phyloP scores from a whole-genome alignment of 2,329 filamentous ascomycete genomes.

The Arthrobotrys entomopaga region DNA sequence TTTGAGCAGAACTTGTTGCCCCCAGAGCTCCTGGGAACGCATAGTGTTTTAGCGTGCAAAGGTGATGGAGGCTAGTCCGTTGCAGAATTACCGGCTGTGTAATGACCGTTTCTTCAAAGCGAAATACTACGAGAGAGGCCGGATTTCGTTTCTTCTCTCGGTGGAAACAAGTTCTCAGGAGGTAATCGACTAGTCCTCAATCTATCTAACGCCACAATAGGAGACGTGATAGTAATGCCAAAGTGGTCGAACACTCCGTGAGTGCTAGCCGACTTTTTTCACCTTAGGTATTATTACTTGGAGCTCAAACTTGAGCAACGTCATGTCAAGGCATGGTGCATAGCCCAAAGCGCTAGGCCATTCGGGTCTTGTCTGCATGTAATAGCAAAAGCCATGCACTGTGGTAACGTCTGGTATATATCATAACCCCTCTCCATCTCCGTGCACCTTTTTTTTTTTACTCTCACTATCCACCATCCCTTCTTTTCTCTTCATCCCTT shows the following conservation, averaged over 20 bases:
- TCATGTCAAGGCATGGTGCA: conserved; percentile 27
- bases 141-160: conserved; percentile 25
- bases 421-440: conserved; percentile 37
- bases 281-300: background rate
- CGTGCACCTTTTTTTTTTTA: conserved; percentile 17
- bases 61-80: conserved; percentile 33
- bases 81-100: conserved; percentile 28
- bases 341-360: conserved; percentile 39
- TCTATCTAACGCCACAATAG: conserved; percentile 20
- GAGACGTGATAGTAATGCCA: conserved; percentile 23
- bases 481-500: conserved; percentile 40
- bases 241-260: conserved; percentile 26
- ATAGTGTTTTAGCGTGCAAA: conserved; percentile 40
- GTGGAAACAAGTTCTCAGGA: conserved; percentile 39
- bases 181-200: conserved; percentile 13
- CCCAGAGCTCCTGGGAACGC: conserved; percentile 50
- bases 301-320: conserved; percentile 13
- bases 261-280: conserved; percentile 14
- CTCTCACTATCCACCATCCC: conserved; percentile 41
- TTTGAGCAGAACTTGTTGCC: conserved; percentile 26
- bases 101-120: conserved; percentile 16
- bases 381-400: conserved; percentile 8
- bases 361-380: conserved; percentile 14
- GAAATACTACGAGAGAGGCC: conserved; percentile 1
- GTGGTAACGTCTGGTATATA: conserved; percentile 36